Evolutionary conservation across 2,329 filamentous ascomycete species (phyloP).

Genomic region (Cylindrodendrum hubeiense): DNA sequence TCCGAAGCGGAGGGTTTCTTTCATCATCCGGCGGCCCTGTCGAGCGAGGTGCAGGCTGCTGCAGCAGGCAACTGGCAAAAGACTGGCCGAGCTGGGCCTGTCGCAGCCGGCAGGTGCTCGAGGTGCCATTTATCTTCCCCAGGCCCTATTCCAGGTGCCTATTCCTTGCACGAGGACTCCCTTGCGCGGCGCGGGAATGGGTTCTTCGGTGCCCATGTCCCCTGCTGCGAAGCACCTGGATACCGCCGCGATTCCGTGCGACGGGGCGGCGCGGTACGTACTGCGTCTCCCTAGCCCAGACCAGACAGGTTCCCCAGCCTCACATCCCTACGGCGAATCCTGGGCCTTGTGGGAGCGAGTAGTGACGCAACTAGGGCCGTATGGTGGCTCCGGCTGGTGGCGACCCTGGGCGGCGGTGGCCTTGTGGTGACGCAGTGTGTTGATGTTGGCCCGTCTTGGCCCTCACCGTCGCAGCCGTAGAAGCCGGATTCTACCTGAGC

Average conservation of each 20-base stretch:
- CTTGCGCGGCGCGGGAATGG: background rate
- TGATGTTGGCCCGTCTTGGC: constrained; percentile 11
- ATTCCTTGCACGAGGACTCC: background rate
- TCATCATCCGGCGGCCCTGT: background rate
- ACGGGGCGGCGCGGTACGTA: constrained; percentile 11
- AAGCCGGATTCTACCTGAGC: constrained; percentile 12
- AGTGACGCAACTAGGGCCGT: constrained; percentile 19
- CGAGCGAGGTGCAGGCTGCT: background rate
- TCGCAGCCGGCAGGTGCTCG: background rate
- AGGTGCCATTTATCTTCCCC: background rate
- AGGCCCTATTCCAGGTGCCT: background rate
- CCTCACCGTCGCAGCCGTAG: constrained; percentile 2
- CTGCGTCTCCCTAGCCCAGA: constrained; percentile 3
- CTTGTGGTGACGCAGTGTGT: constrained; percentile 24
- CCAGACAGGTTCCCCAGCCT: constrained; percentile 6
- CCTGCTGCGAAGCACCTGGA: constrained; percentile 1
- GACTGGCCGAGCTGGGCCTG: background rate
- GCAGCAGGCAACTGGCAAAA: background rate
- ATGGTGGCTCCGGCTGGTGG: background rate
- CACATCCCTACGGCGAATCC: constrained; percentile 6
- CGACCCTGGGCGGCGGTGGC: background rate
- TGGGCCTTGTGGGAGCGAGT: background rate
- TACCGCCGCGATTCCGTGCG: constrained; percentile 18
- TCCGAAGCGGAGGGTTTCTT: background rate
- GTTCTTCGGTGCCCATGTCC: background rate